Evolutionary conservation across 2,329 filamentous ascomycete genomes (phyloP), one percentile per base, ranked within the genome.

Genomic region (Seiridium cupressi): DNA sequence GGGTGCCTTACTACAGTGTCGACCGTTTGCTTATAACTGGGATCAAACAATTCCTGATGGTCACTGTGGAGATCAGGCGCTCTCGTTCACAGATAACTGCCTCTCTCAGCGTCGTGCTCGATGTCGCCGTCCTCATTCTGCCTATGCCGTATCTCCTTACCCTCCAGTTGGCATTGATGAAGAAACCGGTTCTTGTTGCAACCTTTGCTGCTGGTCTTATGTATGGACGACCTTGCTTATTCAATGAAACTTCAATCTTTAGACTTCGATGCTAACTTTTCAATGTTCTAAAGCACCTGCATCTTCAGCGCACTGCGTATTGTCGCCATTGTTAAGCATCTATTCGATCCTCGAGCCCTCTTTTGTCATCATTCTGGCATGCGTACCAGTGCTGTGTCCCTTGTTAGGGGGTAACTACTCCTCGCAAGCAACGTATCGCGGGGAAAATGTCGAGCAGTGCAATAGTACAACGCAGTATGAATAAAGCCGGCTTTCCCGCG

Each of bases 1-100:
- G 6, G 48, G 53, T 4, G 55, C 44, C 18, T 53, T 58, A 13
- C 35, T 60, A 26, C 49, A 60, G 9, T 62, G 60, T 42, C 60
- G 44, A 13, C 60, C 60, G 32, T 44, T 62, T 8, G 44, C 60
- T 2, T 51, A 57, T 44, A 56, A 57, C 26, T 60, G 60, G 57
- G 46, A 56, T 6, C 34, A 46, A 8, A n/a, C 42, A 34, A 51
- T 57, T 42, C 31, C 46, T n/a, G 57, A 18, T 8, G 60, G 60
- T 3, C 13, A 42, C 40, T 60, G 60, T 35, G 60, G 57, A 3
- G 42, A 60, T 38, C 51, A 56, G n/a, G 42, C 54, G 10, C 4
- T 57, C 9, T 53, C 40, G 0, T 57, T 42, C 47, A 54, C n/a
- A 44, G 44, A 32, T 57, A 32, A 62, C 57, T 1, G 57, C 57